Conservation (phyloP, 352 stramenopile genomes). For the Phytophthora crassamura region DNA sequence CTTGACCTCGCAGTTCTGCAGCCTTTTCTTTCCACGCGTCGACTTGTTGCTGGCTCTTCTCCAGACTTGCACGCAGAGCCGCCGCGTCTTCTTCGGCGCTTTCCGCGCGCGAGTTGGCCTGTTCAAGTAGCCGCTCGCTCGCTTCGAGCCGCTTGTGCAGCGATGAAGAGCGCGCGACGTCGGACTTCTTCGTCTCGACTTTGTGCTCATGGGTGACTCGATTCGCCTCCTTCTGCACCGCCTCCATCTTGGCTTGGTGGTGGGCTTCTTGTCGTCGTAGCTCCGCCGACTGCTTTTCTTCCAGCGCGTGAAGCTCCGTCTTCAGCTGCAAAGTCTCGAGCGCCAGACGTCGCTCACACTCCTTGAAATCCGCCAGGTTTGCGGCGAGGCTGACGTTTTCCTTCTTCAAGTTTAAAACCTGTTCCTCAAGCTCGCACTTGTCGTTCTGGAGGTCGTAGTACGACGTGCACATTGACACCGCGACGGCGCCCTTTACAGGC, state of each 20-base stretch:
- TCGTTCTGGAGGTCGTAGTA: constrained; percentile 86
- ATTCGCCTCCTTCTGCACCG: constrained; percentile 63
- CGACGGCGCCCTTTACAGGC: constrained; percentile 42
- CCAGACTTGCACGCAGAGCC: constrained; percentile 13
- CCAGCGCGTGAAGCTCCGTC: constrained; percentile 48
- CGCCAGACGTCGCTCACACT: constrained; percentile 29
- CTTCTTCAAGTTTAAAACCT: constrained; percentile 38
- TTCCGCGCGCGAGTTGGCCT: constrained; percentile 13
- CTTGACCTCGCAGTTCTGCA: constrained; percentile 22
- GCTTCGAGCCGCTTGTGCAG: constrained; percentile 32
- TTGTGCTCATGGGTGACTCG: constrained; percentile 59
- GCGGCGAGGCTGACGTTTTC: constrained; percentile 37
- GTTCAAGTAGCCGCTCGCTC: constrained; percentile 29
- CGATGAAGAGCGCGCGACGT: constrained; percentile 23
- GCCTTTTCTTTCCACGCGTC: constrained; percentile 34
- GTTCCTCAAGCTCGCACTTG: constrained; percentile 60
- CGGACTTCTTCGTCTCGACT: constrained; percentile 40
- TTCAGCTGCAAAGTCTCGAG: constrained; percentile 46
- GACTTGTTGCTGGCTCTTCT: constrained; percentile 14
- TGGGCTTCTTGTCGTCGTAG: constrained; percentile 40
- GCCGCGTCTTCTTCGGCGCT: constrained; percentile 33
- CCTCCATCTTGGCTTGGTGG: constrained; percentile 58
- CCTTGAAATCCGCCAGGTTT: constrained; percentile 32
- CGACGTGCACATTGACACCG: constrained; percentile 80
- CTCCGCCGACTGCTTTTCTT: constrained; percentile 59